Evolutionary conservation across 2,329 filamentous ascomycete species (phyloP).

Genomic region (Cladosporium sp.): DNA sequence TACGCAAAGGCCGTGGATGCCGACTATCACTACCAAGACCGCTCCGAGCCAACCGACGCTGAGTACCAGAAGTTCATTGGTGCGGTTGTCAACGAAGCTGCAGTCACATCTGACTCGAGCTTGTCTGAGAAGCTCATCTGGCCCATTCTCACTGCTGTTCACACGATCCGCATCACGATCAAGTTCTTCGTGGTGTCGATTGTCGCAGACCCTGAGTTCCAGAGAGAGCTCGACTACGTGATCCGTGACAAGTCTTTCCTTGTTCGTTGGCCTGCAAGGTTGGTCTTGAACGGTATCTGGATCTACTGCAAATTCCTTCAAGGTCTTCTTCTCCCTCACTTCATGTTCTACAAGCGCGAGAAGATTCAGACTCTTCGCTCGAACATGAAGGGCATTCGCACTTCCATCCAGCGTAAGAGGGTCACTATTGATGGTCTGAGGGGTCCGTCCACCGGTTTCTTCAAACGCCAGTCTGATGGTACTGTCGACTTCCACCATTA

Average conservation of each 20-base stretch:
- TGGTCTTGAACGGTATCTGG: conserved; percentile 51
- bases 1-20: conserved; percentile 20
- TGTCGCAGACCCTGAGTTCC: conserved; percentile 54
- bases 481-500: conserved; percentile 38
- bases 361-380: conserved; percentile 50
- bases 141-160: conserved; percentile 45
- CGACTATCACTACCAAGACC: conserved; percentile 23
- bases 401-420: conserved; percentile 49
- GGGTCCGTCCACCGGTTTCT: conserved; percentile 53
- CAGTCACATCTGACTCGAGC: conserved; percentile 12
- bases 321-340: conserved; percentile 47
- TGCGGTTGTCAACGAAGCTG: conserved; percentile 11
- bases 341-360: conserved; percentile 51
- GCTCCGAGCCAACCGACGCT: conserved; percentile 34
- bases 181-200: conserved; percentile 54
- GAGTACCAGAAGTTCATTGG: conserved; percentile 22
- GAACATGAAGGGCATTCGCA: conserved; percentile 51
- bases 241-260: conserved; percentile 39
- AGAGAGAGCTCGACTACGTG: conserved; percentile 51
- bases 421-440: conserved; percentile 49
- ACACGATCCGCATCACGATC: conserved; percentile 44
- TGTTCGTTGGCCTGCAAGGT: conserved; percentile 41
- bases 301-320: conserved; percentile 49
- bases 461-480: conserved; percentile 42
- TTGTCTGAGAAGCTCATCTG: conserved; percentile 29